Base-by-base conservation (phyloP, 208 protist species). In the Trypanosoma melophagium region DNA sequence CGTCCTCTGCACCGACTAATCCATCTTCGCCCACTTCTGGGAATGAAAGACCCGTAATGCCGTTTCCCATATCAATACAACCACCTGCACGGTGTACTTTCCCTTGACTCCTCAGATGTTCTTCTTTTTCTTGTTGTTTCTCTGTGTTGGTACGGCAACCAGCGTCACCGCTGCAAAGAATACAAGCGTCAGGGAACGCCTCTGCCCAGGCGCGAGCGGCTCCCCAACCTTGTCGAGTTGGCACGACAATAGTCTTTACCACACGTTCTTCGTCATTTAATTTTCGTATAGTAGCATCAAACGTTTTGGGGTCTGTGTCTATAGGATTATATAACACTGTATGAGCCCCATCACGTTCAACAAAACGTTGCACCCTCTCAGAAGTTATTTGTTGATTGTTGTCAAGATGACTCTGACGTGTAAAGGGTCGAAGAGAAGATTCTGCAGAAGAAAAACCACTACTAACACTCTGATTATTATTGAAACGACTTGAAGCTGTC, bases 241-340 rank as follows among this genome's bases (percentile, higher is more conserved):
- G 89, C 52, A 94, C 81, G 31, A 94, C 84, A 70, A 94, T 89
- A 16, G 80, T 77, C 76, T 71, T 74, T 57, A 94, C 86, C 7
- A 90, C 83, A 2, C 81, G 78, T 47, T 85, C 78, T 71, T 92
- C 83, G 35, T 75, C 65, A 56, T 90, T 42, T 21, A 92, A 75
- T 60, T 86, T 86, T 35, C 60, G 56, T 1, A 92, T 51, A 13
- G 90, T 61, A 31, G 81, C 72, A 13, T 47, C 47, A 31, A 95
- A 89, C 9, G 86, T 88, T 16, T 67, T 57, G 12, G 86, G 80
- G 51, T 89, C 88, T 14, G 80, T 74, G 31, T 89, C 82, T 40
- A 92, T 80, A 8, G 89, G 89, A 77, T 92, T 95, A 77, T 95
- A 95, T 42, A 92, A 69, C 10, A 90, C 84, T 8, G 88, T 94